Percentiles rank a stretch among this genome's conserved stretches.
These are phyloP conservation scores for Colletotrichum phormii DNA, from an alignment of 2,329 filamentous ascomycete genomes.

Conservation along the genomic window DNA sequence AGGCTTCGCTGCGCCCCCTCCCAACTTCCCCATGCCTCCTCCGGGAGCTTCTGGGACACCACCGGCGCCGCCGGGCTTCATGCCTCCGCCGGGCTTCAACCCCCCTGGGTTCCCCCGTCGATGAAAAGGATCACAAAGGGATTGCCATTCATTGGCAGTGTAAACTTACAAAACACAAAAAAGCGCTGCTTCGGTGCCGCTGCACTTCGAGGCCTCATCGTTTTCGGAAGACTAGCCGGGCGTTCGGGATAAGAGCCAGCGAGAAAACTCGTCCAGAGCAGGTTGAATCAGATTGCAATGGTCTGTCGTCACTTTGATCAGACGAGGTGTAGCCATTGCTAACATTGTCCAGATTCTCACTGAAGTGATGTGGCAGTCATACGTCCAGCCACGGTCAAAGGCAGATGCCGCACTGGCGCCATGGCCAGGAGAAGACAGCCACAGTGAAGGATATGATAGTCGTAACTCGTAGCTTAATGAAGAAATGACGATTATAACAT, in stretches of 20 bases:
- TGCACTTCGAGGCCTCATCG: neutral
- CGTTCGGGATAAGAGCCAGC: conserved; percentile 11
- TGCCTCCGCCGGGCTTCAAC: conserved; percentile 58
- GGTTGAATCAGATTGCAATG: conserved; percentile 31
- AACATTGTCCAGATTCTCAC: conserved; percentile 8
- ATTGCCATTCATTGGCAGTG: neutral
- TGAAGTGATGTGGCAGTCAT: neutral
- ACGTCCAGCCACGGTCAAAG: neutral
- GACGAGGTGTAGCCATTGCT: conserved; percentile 31
- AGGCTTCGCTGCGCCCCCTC: conserved; percentile 52
- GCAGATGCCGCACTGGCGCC: neutral
- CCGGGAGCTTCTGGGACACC: conserved; percentile 46
- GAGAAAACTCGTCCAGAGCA: conserved; percentile 13
- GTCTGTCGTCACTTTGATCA: conserved; percentile 27
- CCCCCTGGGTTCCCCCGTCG: conserved; percentile 44
- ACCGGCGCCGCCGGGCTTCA: conserved; percentile 55
- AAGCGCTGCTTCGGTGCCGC: neutral
- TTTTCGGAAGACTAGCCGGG: conserved; percentile 10
- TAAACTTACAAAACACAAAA: neutral
- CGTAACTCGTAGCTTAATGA: neutral
- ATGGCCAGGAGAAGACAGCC: neutral
- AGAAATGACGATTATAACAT: neutral
- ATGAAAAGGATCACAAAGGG: conserved; percentile 38
- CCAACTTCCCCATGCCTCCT: conserved; percentile 54
- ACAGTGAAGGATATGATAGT: neutral